Conservation (phyloP, 192 early-diverging fungal genomes). For the Coemansia sp. region DNA sequence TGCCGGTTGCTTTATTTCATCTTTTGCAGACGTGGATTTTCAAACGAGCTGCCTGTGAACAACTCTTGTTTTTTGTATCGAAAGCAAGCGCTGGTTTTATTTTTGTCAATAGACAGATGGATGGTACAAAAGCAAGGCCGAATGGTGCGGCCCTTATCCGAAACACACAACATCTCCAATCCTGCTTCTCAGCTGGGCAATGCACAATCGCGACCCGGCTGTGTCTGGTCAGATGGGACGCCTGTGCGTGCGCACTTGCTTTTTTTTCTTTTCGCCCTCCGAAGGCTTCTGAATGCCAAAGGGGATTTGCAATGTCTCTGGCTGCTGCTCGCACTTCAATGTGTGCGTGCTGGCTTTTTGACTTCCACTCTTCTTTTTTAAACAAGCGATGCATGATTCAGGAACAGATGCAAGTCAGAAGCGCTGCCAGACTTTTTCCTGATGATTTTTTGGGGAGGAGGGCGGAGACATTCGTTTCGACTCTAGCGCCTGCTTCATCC, state of each 20-base stretch:
- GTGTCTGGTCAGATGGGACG: constrained; percentile 1
- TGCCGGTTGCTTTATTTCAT: neutral
- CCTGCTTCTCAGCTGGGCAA: neutral
- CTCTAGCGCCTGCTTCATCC: too few relatives aligned
- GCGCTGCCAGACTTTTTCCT: neutral
- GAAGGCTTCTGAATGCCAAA: constrained; percentile 1
- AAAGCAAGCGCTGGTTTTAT: neutral
- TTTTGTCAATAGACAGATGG: too few relatives aligned
- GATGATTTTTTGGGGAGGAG: neutral
- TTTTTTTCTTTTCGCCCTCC: neutral
- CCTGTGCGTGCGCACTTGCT: neutral
- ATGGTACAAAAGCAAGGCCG: neutral
- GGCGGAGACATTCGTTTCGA: too few relatives aligned
- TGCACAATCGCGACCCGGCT: neutral
- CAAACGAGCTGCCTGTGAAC: neutral
- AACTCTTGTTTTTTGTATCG: neutral
- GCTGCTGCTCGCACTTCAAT: neutral
- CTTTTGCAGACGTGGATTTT: neutral
- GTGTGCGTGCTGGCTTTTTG: neutral
- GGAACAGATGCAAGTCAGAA: neutral
- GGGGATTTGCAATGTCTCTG: neutral
- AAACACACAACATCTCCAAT: neutral
- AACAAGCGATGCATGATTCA: neutral
- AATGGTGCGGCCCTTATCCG: neutral
- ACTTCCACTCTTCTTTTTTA: neutral